Percentiles rank a stretch among this genome's conserved stretches.
Conservation (phyloP, 2,329 filamentous ascomycete genomes). For the Pyrenophora teres region DNA sequence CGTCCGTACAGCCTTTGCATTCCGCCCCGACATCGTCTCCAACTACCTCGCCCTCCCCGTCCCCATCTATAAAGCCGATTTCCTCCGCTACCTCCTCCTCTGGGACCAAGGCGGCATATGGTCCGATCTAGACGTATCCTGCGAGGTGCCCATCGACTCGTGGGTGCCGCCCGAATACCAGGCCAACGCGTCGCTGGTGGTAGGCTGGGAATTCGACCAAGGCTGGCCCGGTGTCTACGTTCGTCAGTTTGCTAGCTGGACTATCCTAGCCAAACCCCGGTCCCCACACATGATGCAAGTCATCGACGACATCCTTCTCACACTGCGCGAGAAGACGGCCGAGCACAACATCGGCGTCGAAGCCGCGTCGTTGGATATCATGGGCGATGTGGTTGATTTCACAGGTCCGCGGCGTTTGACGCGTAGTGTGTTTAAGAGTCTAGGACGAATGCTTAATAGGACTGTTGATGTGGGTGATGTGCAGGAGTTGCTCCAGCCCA, state of each 20-base stretch:
- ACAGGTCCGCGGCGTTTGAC: slow-evolving; percentile 37
- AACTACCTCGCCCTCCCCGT: slow-evolving; percentile 42
- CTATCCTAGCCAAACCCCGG: slow-evolving; percentile 34
- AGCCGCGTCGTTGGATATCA: slow-evolving; percentile 24
- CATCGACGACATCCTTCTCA: slow-evolving; percentile 35
- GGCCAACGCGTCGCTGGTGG: slow-evolving; percentile 38
- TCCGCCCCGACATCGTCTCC: slow-evolving; percentile 47
- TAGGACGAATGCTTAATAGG: slow-evolving; percentile 20
- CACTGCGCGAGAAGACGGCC: slow-evolving; percentile 13
- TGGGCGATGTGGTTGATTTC: slow-evolving; percentile 38
- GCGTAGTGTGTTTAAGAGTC: slow-evolving; percentile 28
- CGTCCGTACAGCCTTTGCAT: slow-evolving; percentile 38
- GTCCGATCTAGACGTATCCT: slow-evolving; percentile 50
- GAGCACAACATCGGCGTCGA: slow-evolving; percentile 20
- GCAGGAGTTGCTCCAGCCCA: slow-evolving; percentile 29
- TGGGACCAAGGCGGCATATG: slow-evolving; percentile 51
- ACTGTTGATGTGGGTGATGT: slow-evolving; percentile 22
- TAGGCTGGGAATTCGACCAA: slow-evolving; percentile 49
- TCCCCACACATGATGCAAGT: slow-evolving; percentile 32
- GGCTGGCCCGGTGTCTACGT: slow-evolving; percentile 23
- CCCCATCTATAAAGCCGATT: slow-evolving; percentile 50
- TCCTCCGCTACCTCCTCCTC: slow-evolving; percentile 52
- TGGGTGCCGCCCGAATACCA: slow-evolving; percentile 47
- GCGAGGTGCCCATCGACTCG: slow-evolving; percentile 37
- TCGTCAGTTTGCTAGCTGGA: slow-evolving; percentile 40